A percentile compares a stretch with the other conserved stretches of the same genome.
Evolutionary conservation across 208 protist genomes (phyloP).

Genomic region (Leishmania turanica): DNA sequence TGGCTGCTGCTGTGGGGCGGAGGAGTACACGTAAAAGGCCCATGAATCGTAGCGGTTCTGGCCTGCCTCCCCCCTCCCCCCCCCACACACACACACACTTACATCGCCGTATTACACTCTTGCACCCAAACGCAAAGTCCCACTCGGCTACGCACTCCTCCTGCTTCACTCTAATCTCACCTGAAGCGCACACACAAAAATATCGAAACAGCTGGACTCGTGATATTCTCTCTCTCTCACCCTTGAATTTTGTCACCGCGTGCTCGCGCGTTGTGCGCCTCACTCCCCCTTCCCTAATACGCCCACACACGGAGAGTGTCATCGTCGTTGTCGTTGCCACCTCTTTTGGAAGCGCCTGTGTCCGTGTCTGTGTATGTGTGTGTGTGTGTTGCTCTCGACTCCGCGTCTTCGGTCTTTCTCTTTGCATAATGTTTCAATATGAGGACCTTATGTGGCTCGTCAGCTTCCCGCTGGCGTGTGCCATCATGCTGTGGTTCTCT

Average conservation of each 20-base stretch:
- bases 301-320: too few relatives aligned
- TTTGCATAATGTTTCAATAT: conserved; percentile 43
- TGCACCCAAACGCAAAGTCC: neutral
- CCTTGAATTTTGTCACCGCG: neutral
- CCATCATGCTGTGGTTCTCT: conserved; percentile 55
- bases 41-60: neutral
- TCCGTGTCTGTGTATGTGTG: neutral
- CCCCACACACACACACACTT: too few relatives aligned
- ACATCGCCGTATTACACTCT: neutral
- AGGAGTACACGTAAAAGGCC: neutral
- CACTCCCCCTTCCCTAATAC: neutral
- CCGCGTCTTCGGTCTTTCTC: neutral
- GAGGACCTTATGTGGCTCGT: conserved; percentile 65
- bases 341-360: neutral
- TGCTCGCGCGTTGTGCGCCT: too few relatives aligned
- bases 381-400: neutral
- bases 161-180: neutral
- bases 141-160: neutral
- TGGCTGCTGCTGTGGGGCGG: neutral
- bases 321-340: too few relatives aligned
- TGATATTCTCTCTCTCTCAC: neutral
- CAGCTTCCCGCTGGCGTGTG: conserved; percentile 58
- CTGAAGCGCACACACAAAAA: neutral
- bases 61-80: neutral
- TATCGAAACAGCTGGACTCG: too few relatives aligned